Evolutionary conservation across 2,329 filamentous ascomycete genomes (phyloP).

Genomic region (Colletotrichum tropicicola): DNA sequence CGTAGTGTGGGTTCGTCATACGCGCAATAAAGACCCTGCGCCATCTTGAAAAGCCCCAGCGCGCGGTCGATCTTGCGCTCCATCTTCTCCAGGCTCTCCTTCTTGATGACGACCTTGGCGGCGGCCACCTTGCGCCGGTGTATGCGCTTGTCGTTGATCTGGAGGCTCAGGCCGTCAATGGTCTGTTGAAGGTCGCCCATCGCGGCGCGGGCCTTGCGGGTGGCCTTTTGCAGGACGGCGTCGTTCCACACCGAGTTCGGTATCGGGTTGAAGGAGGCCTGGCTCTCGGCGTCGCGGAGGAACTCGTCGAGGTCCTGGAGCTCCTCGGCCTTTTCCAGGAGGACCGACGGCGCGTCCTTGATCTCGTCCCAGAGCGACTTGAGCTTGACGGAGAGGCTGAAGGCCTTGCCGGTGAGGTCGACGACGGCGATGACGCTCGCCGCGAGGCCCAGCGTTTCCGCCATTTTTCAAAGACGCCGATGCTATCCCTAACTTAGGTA

Average conservation of each 20-base stretch:
- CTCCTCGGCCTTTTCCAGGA: background rate
- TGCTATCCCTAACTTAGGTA: too few species aligned
- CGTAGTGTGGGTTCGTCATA: conserved; percentile 1
- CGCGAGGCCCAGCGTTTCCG: conserved; percentile 10
- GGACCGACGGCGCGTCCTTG: conserved; percentile 15
- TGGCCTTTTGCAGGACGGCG: background rate
- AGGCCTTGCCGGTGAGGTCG: conserved; percentile 23
- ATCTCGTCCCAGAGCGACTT: conserved; percentile 29
- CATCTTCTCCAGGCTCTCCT: conserved; percentile 29
- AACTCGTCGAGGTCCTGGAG: background rate
- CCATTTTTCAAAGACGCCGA: background rate
- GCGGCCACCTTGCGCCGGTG: conserved; percentile 32
- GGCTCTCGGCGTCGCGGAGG: background rate
- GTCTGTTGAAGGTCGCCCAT: background rate
- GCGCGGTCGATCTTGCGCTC: conserved; percentile 29
- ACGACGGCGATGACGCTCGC: conserved; percentile 14
- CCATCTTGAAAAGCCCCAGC: conserved; percentile 29
- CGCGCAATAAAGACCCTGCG: conserved; percentile 33
- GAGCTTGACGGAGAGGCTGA: conserved; percentile 27
- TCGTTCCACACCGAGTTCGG: background rate
- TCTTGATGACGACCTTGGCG: conserved; percentile 33
- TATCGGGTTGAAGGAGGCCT: background rate
- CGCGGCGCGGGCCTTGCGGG: background rate
- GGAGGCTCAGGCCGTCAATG: background rate
- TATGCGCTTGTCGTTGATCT: conserved; percentile 26